Base-by-base conservation (phyloP, 345 rosid genomes). In the Excoecaria cochinchinensis region DNA sequence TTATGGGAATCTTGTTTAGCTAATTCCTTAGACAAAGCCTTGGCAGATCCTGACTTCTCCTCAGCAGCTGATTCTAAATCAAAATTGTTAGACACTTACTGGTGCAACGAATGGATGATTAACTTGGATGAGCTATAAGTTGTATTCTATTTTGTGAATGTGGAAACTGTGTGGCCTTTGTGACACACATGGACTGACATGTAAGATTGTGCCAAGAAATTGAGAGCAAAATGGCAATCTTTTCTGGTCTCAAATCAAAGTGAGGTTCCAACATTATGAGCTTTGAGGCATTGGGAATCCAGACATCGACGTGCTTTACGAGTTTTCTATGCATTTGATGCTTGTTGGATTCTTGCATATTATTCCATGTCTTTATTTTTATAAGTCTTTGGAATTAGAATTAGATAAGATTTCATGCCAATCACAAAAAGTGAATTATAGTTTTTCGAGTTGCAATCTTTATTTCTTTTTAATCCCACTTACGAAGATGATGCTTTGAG, bases 91-190 rank as follows among this genome's bases (percentile, higher is more conserved):
- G 88, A 88, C 59, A 81, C 86, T 71, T 82, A 60, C 75, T 83
- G 87, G 88, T 71, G 79, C 73, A 86, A 44, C 4, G 97, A 90
- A 51, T 87, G 80, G 71, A 79, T 82, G 74, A 90, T 92, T 71
- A 82, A 90, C 83, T 84, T 92, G 57, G 87, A 87, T 67, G 97
- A 92, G 36, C 87, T 94, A 22, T 94, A 85, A 93, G 25, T 64
- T 4, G 46, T 14, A 14, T 59, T 36, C 73, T 67, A 19, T n/a
- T 42, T 36, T 22, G 46, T 69, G 10, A 38, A 16, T 11, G n/a
- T 50, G 39, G 55, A 69, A 50, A 17, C 19, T 50, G 39, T 16
- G 53, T 24, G 16, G 31, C 60, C 36, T n/a, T 59, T 22, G 14
- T 31, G 48, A 15, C 8, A 16, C 47, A 8, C 15, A 52, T 44